A percentile compares a stretch with the other conserved stretches of the same genome.
These are phyloP conservation scores for Phytophthora pini DNA, from an alignment of 352 stramenopile genomes.

Conservation along the genomic window DNA sequence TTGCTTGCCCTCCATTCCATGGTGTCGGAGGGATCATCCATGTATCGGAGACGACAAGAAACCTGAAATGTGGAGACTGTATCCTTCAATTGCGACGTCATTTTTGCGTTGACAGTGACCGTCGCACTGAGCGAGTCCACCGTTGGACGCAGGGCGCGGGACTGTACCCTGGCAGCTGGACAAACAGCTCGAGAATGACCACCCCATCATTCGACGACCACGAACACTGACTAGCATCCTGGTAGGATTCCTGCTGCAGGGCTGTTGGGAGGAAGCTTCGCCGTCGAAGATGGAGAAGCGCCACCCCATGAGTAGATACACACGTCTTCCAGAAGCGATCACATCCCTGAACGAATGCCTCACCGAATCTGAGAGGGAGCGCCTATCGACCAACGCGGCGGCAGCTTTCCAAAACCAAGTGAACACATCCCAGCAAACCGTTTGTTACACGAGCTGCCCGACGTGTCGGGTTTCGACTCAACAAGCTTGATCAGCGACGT, in stretches of 20 bases:
- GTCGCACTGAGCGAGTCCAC: constrained; percentile 2
- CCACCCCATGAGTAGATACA: constrained; percentile 1
- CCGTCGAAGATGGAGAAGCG: constrained; percentile 4
- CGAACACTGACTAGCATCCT: constrained; percentile 8
- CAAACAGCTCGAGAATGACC: constrained; percentile 9
- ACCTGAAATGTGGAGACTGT: too few species aligned
- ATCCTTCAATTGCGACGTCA: too few species aligned
- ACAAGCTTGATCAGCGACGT: background rate
- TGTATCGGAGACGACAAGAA: constrained; percentile 1
- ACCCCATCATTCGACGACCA: background rate
- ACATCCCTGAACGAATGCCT: constrained; percentile 1
- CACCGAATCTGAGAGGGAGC: constrained; percentile 13
- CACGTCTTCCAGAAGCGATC: background rate
- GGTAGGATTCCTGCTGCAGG: too few species aligned
- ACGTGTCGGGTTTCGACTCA: background rate
- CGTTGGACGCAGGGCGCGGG: constrained; percentile 18
- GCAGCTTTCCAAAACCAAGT: background rate
- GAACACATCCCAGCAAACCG: constrained; percentile 3
- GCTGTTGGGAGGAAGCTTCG: background rate
- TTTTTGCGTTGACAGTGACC: constrained; percentile 2
- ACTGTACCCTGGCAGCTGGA: constrained; percentile 26
- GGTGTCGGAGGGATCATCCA: background rate
- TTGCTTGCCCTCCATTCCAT: constrained; percentile 35
- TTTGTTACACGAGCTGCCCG: too few species aligned
- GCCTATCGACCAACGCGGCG: constrained; percentile 1